Percentiles rank a stretch among this genome's conserved stretches.
These are phyloP conservation scores for Teunomyces atbi DNA, from an alignment of 805 yeast genomes.

Conservation along the genomic window DNA sequence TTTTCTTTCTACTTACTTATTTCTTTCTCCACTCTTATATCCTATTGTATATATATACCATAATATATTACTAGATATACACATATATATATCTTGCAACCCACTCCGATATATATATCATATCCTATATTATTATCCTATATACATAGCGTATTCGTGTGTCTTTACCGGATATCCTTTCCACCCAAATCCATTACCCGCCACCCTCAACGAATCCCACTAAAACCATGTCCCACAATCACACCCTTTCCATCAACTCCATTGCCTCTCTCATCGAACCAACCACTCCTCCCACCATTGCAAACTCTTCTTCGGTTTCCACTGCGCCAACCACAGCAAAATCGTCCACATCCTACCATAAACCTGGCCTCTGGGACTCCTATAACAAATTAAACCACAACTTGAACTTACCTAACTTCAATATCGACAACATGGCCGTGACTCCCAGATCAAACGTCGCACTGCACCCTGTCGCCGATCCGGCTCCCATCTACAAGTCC, in stretches of 20 bases:
- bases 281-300: constrained; percentile 44
- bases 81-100: background rate
- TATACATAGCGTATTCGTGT: constrained; percentile 4
- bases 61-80: constrained; percentile 1
- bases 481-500: constrained; percentile 1
- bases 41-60: constrained; percentile 3
- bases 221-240: constrained; percentile 19
- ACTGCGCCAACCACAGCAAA: constrained; percentile 3
- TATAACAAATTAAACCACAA: constrained; percentile 22
- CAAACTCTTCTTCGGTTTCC: constrained; percentile 1
- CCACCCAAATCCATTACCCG: background rate
- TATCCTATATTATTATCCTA: constrained; percentile 2
- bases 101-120: constrained; percentile 1
- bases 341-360: constrained; percentile 8
- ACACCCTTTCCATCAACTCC: constrained; percentile 44
- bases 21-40: constrained; percentile 4
- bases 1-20: constrained; percentile 1
- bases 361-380: constrained; percentile 31
- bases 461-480: constrained; percentile 1
- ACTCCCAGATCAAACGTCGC: background rate
- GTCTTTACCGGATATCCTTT: background rate
- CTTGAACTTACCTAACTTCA: constrained; percentile 28
- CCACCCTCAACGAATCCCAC: background rate
- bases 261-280: constrained; percentile 49
- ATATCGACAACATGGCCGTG: constrained; percentile 17